Evolutionary conservation across 208 protist genomes (phyloP), one percentile per base, ranked within the genome.

Genomic region (Trypanosoma congolense): DNA sequence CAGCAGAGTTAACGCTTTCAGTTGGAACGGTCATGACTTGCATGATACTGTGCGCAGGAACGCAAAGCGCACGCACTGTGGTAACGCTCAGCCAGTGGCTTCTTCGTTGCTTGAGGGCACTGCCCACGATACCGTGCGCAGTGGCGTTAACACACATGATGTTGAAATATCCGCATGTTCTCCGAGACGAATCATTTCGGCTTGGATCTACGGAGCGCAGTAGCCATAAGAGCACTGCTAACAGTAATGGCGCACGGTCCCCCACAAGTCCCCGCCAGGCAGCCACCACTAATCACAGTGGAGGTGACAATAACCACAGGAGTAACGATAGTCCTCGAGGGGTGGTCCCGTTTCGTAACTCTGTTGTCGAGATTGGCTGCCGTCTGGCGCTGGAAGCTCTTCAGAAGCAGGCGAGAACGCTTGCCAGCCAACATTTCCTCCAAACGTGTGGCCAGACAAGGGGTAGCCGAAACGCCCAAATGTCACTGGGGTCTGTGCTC

Each of bases 71-170:
- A 50, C 62, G 43, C 14, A 61, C 62, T 12, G 62, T 57, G 2
- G 30, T 56, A 4, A 26, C 46, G n/a, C 45, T 69, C 4, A 44
- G 31, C 3, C 53, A 56, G 24, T 69, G 62, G 62, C 61, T 51
- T 49, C 45, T 69, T 10, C 54, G 42, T 12, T 26, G 33, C 14
- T 31, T 69, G 3, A n/a, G 4, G 10, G 31, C 28, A 4, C 22
- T 56, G 9, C 46, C 9, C 4, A 29, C 33, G 3, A 61, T 25
- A 35, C 41, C 56, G 18, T 56, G 48, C 31, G 62, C 62, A 4
- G 41, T 61, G 4, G 62, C 41, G 18, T 50, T 69, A 22, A 57
- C 62, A 31, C 62, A 69, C 33, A 26, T 69, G 3, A 61, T 69
- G 55, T 31, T 69, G 30, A 69, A 61, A 19, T 69, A 57, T 38